Evolutionary conservation across 2,329 filamentous ascomycete species (phyloP).

Genomic region (Coleophoma crateriformis): DNA sequence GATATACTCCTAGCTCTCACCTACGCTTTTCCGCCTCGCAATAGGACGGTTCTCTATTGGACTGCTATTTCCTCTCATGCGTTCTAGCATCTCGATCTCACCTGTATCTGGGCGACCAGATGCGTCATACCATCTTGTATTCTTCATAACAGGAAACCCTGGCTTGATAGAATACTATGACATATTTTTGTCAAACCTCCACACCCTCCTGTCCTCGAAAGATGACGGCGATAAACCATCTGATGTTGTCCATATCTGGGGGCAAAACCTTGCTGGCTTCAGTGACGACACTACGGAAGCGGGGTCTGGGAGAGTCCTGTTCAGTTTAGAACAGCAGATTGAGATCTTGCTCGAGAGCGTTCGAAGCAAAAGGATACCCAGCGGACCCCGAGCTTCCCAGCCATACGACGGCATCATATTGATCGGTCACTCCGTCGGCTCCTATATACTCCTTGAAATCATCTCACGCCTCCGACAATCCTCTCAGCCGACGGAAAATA

Average conservation of each 20-base stretch:
- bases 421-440: constrained; percentile 69
- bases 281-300: constrained; percentile 41
- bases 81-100: background rate
- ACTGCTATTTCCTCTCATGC: background rate
- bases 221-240: constrained; percentile 17
- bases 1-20: too few species aligned
- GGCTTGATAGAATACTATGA: constrained; percentile 70
- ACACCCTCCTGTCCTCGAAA: constrained; percentile 38
- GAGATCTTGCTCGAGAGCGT: constrained; percentile 12
- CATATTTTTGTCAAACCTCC: constrained; percentile 56
- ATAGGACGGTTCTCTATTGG: constrained; percentile 3
- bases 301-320: constrained; percentile 31
- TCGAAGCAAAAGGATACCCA: constrained; percentile 14
- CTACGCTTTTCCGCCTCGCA: too few species aligned
- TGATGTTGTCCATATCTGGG: constrained; percentile 41
- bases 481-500: constrained; percentile 1
- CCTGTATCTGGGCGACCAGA: background rate
- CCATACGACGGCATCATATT: constrained; percentile 56
- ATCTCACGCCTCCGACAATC: constrained; percentile 35
- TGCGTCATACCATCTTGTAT: constrained; percentile 43
- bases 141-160: constrained; percentile 72
- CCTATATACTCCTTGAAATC: constrained; percentile 66
- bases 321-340: constrained; percentile 49
- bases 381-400: constrained; percentile 24
- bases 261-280: constrained; percentile 54